Base-by-base conservation (phyloP, 2,329 filamentous ascomycete species). In the Trichoderma sp. region DNA sequence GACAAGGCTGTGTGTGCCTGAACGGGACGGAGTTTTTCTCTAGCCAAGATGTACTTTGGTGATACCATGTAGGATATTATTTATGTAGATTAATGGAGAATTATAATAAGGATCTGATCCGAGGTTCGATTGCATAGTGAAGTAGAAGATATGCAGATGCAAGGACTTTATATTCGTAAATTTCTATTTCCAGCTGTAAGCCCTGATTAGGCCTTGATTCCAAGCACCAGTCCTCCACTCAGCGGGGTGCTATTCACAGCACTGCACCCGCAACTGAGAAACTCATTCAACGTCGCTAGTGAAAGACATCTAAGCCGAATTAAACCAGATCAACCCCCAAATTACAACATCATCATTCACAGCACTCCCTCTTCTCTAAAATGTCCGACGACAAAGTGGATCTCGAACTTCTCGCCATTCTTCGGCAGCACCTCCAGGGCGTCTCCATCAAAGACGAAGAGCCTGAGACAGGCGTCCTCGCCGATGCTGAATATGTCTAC, bases 341-440 rank as follows among this genome's bases (percentile, higher is more conserved):
- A 43, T n/a, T 43, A 43, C 7, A n/a, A 8, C 7, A 19, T 43
- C 40, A 43, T 43, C 40, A 43, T 43, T 43, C 40, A 43, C 16
- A n/a, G 16, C 19, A 8, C 40, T 8, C 6, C 40, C 6, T 43
- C 27, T 24, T 14, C 13, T 11, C 1, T 24, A 53, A 55, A 21
- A 96, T 96, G 92, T 96, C 93, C 58, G 94, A 97, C 83, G 93
- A 97, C 80, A 95, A 97, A 79, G 90, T 91, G 59, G 95, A 97
- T 77, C 91, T 88, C 52, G 94, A 97, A 81, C 89, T 98, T 57
- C 85, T 97, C 24, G 93, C 90, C 73, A 89, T 97, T 24, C 87
- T 98, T 16, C 91, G 94, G 65, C 89, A 96, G 79, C 92, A 94
- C 72, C 85, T 96, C 56, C 81, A 91, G 65, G 87, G 89, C 66